Evolutionary conservation across 2,329 filamentous ascomycete genomes (phyloP).

Genomic region (Coniochaeta sp.): DNA sequence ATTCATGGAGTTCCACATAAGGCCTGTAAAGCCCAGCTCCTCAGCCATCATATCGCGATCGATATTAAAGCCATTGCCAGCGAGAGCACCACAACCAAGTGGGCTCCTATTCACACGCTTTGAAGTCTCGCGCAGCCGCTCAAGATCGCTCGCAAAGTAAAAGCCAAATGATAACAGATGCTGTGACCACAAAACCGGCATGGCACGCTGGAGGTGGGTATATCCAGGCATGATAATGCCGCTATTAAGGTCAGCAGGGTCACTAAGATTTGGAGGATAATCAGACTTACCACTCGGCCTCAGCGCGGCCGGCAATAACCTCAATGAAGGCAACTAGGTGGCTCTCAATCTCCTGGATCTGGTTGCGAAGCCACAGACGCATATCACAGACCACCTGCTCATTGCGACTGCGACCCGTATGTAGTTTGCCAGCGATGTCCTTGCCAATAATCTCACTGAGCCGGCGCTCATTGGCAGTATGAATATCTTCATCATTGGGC

Average conservation of each 20-base stretch:
- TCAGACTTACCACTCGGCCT: conserved; percentile 51
- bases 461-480: conserved; percentile 65
- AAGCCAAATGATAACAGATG: conserved; percentile 72
- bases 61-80: conserved; percentile 76
- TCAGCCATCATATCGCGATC: conserved; percentile 71
- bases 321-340: conserved; percentile 63
- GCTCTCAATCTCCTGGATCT: conserved; percentile 61
- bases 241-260: conserved; percentile 41
- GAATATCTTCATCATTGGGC: conserved; percentile 52
- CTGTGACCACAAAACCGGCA: conserved; percentile 75
- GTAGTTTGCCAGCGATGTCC: conserved; percentile 78
- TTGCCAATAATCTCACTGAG: conserved; percentile 81
- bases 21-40: conserved; percentile 71
- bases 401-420: conserved; percentile 81
- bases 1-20: conserved; percentile 71
- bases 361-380: conserved; percentile 78
- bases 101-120: conserved; percentile 66
- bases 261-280: too few species aligned
- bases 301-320: conserved; percentile 61
- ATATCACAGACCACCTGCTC: conserved; percentile 89
- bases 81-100: conserved; percentile 68
- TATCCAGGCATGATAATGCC: conserved; percentile 81
- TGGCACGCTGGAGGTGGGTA: conserved; percentile 75
- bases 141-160: conserved; percentile 65
- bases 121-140: conserved; percentile 67